Evolutionary conservation across 2,329 filamentous ascomycete genomes (phyloP).

Genomic region (Juglanconis oblonga): DNA sequence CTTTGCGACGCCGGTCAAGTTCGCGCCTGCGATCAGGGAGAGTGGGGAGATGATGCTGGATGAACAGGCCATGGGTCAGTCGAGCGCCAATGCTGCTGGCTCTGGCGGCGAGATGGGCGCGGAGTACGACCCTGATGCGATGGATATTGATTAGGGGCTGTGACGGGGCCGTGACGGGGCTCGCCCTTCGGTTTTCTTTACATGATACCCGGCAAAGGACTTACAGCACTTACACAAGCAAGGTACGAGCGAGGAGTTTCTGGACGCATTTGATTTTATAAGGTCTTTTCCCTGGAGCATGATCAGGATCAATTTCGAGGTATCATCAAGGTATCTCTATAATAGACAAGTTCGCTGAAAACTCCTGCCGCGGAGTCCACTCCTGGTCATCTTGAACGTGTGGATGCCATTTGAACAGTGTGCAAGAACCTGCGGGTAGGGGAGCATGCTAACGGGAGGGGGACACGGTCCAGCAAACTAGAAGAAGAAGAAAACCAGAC

Average conservation of each 20-base stretch:
- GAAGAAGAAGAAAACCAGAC: too few relatives aligned
- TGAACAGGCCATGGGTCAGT: neutral
- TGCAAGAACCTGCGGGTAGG: too few relatives aligned
- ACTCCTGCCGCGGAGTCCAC: too few relatives aligned
- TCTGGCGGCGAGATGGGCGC: neutral
- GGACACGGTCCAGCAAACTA: too few relatives aligned
- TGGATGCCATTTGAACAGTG: too few relatives aligned
- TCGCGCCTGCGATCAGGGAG: neutral
- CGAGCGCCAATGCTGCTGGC: neutral
- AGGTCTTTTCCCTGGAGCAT: too few relatives aligned
- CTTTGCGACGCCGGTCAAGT: conserved; percentile 17
- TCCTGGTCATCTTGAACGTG: too few relatives aligned
- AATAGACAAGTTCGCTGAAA: too few relatives aligned
- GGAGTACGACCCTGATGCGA: conserved; percentile 57
- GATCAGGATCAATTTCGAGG: neutral
- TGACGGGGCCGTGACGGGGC: neutral
- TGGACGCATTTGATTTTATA: neutral
- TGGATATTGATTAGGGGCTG: conserved; percentile 57
- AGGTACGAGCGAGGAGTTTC: conserved; percentile 8
- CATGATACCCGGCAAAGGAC: conserved; percentile 21
- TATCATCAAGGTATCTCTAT: neutral
- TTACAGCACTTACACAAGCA: conserved; percentile 8
- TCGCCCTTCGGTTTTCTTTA: neutral
- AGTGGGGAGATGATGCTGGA: neutral
- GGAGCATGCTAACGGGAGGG: too few relatives aligned